phyloP scores from a whole-genome alignment of 1,284 basidiomycete species.

The Tylopilus sp. region DNA sequence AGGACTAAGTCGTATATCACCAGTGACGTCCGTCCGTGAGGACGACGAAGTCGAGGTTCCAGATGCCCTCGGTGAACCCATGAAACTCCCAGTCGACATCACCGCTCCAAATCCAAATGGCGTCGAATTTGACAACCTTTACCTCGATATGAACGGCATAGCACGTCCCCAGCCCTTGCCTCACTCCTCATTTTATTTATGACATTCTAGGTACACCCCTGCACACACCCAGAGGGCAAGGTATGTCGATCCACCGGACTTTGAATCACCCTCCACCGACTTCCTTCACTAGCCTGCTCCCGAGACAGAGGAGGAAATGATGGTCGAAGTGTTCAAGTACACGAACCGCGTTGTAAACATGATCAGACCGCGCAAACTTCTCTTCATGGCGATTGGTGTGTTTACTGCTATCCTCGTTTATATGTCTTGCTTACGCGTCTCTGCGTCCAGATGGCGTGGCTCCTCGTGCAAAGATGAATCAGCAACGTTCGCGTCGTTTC shows the following conservation, averaged over 20 bases:
- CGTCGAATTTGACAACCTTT: slow-evolving; percentile 93
- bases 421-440: not conserved
- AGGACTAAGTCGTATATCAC: not conserved
- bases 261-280: slow-evolving; percentile 11
- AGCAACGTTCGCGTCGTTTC: slow-evolving; percentile 95
- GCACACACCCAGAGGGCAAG: slow-evolving; percentile 97
- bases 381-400: slow-evolving; percentile 97
- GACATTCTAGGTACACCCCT: slow-evolving; percentile 80
- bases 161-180: slow-evolving; percentile 38
- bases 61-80: slow-evolving; percentile 63
- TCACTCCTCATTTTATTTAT: not conserved
- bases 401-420: slow-evolving; percentile 8
- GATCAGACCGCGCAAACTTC: slow-evolving; percentile 89
- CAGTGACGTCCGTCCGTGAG: slow-evolving; percentile 78
- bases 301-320: slow-evolving; percentile 99
- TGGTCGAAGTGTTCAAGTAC: slow-evolving; percentile 96
- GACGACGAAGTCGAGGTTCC: slow-evolving; percentile 72
- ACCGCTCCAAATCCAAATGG: slow-evolving; percentile 91
- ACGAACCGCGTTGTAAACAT: slow-evolving; percentile 98
- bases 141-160: slow-evolving; percentile 92
- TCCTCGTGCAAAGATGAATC: slow-evolving; percentile 99
- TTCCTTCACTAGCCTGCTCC: slow-evolving; percentile 68
- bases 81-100: slow-evolving; percentile 82
- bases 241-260: slow-evolving; percentile 36
- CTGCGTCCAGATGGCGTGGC: slow-evolving; percentile 82